These are phyloP conservation scores for Yamadazyma dendronema DNA, from an alignment of 1,139 yeast genomes.

Conservation along the genomic window DNA sequence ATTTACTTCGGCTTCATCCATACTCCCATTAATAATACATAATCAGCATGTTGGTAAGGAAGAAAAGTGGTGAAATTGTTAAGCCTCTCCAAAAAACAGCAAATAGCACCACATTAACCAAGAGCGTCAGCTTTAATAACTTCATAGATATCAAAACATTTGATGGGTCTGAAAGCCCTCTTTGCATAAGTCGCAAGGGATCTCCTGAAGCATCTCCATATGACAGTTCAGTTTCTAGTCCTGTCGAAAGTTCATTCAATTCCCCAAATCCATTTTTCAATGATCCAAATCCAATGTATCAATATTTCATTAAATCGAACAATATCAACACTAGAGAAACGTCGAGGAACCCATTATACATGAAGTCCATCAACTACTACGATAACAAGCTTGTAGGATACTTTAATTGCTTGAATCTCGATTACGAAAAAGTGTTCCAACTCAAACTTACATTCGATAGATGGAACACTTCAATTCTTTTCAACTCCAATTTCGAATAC, in stretches of 20 bases:
- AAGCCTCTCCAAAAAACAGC: slow-evolving; percentile 35
- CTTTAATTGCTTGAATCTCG: slow-evolving; percentile 37
- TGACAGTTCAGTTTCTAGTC: not conserved
- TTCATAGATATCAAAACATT: slow-evolving; percentile 32
- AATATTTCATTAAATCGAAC: slow-evolving; percentile 10
- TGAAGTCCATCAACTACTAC: slow-evolving; percentile 13
- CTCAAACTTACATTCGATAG: slow-evolving; percentile 38
- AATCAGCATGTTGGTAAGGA: slow-evolving; percentile 22
- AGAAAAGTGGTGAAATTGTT: slow-evolving; percentile 39
- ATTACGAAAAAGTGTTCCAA: slow-evolving; percentile 35
- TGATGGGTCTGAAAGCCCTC: slow-evolving; percentile 42
- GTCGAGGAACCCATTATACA: slow-evolving; percentile 6
- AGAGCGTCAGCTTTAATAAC: slow-evolving; percentile 12
- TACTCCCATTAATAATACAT: not conserved
- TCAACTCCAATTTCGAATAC: slow-evolving; percentile 25
- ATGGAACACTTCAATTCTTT: slow-evolving; percentile 35
- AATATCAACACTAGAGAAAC: slow-evolving; percentile 10
- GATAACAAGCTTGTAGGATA: slow-evolving; percentile 26
- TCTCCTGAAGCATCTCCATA: slow-evolving; percentile 23
- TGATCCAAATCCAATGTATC: slow-evolving; percentile 4
- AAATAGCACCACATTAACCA: not conserved
- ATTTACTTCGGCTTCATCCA: not conserved
- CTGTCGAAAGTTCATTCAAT: not conserved
- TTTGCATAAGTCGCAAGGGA: slow-evolving; percentile 32
- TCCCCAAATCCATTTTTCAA: slow-evolving; percentile 10